Conservation (phyloP, 164 flowering plant species). For the Sextonia rubra region DNA sequence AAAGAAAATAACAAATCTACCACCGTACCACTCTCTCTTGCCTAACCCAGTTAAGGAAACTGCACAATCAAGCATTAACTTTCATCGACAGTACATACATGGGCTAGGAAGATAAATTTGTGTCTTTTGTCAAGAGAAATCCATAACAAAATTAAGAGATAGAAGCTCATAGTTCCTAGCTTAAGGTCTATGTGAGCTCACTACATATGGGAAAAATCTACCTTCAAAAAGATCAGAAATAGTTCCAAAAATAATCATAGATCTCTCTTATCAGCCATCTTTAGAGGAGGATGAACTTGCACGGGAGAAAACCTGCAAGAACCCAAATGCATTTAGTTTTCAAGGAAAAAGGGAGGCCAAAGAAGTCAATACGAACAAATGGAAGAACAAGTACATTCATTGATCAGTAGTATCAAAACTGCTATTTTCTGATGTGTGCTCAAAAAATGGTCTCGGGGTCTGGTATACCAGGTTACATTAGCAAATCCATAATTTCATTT, state of each 20-base stretch:
- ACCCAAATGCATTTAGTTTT: not conserved
- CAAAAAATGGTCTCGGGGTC: not conserved
- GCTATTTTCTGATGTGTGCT: not conserved
- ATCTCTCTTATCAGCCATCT: not conserved
- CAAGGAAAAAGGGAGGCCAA: not conserved
- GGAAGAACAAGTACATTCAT: not conserved
- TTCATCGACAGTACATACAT: too few relatives aligned
- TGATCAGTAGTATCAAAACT: not conserved
- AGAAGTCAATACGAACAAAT: not conserved
- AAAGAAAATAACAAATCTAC: too few relatives aligned
- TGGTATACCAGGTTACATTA: not conserved
- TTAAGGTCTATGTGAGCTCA: not conserved
- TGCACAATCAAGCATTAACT: not conserved
- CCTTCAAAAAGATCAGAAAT: not conserved
- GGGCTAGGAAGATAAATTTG: not conserved
- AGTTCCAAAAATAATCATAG: not conserved
- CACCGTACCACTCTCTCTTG: not conserved
- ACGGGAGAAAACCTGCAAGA: constrained; percentile 15
- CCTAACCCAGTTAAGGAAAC: not conserved
- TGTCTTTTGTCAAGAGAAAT: not conserved
- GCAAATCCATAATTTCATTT: not conserved
- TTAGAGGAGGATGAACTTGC: constrained; percentile 11
- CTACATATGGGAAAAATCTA: not conserved
- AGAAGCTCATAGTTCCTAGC: not conserved
- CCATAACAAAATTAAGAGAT: not conserved